Conservation (phyloP, 495 filamentous ascomycete species). For the Astrothelium subdiscretum region DNA sequence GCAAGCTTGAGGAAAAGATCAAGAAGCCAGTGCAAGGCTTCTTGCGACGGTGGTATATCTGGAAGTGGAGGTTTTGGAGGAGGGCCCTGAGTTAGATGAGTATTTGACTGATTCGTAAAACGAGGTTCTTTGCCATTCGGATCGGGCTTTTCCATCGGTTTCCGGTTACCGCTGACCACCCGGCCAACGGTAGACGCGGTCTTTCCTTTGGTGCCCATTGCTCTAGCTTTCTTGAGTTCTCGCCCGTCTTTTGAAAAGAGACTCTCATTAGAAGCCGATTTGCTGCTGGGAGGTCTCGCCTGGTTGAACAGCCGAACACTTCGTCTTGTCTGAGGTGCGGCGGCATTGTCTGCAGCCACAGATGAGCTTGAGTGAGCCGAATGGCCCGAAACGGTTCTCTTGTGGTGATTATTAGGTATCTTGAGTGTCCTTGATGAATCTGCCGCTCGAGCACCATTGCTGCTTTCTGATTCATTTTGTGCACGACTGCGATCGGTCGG, state of each 20-base stretch:
- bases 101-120: not conserved
- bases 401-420: conserved; percentile 48
- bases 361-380: conserved; percentile 47
- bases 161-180: conserved; percentile 78
- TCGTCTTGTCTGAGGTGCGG: conserved; percentile 55
- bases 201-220: conserved; percentile 47
- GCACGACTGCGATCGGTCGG: conserved; percentile 45
- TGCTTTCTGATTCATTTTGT: conserved; percentile 47
- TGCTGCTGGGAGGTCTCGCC: conserved; percentile 51
- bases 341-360: conserved; percentile 44
- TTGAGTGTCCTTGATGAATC: conserved; percentile 14
- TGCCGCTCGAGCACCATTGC: conserved; percentile 20
- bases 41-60: conserved; percentile 39
- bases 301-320: conserved; percentile 69
- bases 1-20: conserved; percentile 77
- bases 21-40: conserved; percentile 63
- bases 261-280: conserved; percentile 28
- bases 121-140: conserved; percentile 44
- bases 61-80: conserved; percentile 4
- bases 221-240: conserved; percentile 68
- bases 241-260: conserved; percentile 41
- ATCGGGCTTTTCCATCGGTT: conserved; percentile 45
- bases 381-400: conserved; percentile 78
- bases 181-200: conserved; percentile 57
- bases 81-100: not conserved